Evolutionary conservation across 345 rosid species (phyloP), one percentile per base, ranked within the genome.

Genomic region (Bruguiera gymnorhiza): DNA sequence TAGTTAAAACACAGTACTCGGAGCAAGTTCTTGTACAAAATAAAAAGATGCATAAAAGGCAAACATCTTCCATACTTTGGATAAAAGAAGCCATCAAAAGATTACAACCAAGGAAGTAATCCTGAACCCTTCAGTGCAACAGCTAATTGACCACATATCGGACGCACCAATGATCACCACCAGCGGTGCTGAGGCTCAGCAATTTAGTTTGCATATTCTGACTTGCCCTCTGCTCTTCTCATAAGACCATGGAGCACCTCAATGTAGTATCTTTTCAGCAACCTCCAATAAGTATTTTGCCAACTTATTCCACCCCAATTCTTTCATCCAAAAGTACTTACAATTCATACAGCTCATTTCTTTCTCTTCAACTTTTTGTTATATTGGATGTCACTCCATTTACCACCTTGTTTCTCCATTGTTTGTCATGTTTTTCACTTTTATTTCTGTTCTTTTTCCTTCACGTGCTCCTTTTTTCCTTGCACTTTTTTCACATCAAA

Each of bases 71-170:
- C 46, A 27, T 31, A 58, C 29, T 32, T 64, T 5, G 15, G 34
- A 69, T 32, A 46, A 43, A 58, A 59, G 39, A 10, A 63, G 70
- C 26, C 54, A 27, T 56, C 48, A 68, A 71, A 36, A 59, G 39
- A 66, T 46, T 67, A 75, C 43, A 73, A 74, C 79, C 79, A 75
- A 73, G 76, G 78, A 73, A 71, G 68, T 70, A 79, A 75, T 73
- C 70, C 48, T 72, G 75, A 71, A 77, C 85, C 80, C 83, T 89
- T 86, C 86, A 78, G 87, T 82, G 73, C 72, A 79, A 79, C 76
- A 61, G 78, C 73, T 66, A 66, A 79, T 69, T 43, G 68, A 78
- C 71, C 73, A 81, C 16, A 80, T 39, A 73, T 71, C 66, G 23
- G 79, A 69, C 67, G 76, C 78, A 66, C 75, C 82, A 76, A 69